Percentiles rank a stretch among this genome's conserved stretches.
These are phyloP conservation scores for Coemansia sp. DNA, from an alignment of 192 early-diverging fungal genomes.

Conservation along the genomic window DNA sequence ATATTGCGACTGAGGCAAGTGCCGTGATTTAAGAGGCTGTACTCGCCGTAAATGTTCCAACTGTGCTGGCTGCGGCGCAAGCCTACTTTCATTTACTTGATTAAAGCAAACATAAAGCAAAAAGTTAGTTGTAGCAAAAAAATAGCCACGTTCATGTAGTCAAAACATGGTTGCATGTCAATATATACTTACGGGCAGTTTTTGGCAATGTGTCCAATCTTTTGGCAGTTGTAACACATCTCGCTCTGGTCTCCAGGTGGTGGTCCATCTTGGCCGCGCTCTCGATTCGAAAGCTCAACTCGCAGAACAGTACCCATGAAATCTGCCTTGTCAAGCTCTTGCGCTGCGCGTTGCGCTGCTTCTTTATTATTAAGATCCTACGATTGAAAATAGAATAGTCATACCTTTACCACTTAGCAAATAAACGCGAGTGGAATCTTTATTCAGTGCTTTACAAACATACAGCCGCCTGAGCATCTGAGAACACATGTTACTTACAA, in stretches of 20 bases:
- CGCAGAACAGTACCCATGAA: conserved; percentile 24
- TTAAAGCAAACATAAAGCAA: too few species aligned
- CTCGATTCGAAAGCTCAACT: conserved; percentile 44
- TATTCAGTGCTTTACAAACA: background rate
- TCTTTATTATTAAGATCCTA: conserved; percentile 30
- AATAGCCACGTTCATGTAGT: background rate
- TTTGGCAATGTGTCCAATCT: conserved; percentile 42
- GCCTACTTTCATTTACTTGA: too few species aligned
- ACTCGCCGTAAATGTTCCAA: too few species aligned
- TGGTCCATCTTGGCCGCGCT: conserved; percentile 28
- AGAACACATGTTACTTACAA: conserved; percentile 32
- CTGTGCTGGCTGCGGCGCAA: too few species aligned
- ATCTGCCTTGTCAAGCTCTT: conserved; percentile 22
- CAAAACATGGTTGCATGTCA: background rate
- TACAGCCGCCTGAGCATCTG: background rate
- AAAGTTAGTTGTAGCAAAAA: background rate
- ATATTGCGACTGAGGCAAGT: too few species aligned
- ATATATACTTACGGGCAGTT: conserved; percentile 42
- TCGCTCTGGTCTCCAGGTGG: conserved; percentile 37
- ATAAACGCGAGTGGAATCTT: background rate
- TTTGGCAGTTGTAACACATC: conserved; percentile 36
- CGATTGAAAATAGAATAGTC: too few species aligned
- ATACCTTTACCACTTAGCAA: too few species aligned
- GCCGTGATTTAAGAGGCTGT: too few species aligned
- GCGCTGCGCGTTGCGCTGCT: conserved; percentile 17